Conservation (phyloP, 2,329 filamentous ascomycete species). For the Penicillium sp. region DNA sequence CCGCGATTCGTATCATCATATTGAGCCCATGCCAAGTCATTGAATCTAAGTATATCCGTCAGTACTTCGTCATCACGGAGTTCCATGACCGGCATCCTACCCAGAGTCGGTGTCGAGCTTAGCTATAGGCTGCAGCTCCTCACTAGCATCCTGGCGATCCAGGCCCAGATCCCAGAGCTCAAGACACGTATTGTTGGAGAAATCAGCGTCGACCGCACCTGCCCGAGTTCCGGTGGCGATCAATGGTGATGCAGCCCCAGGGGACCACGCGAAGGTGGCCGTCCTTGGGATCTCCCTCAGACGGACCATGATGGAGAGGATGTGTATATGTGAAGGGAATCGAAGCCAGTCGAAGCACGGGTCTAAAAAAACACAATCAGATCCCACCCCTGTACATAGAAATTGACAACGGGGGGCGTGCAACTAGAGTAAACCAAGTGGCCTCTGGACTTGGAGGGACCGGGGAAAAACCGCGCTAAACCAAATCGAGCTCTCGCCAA, state of each 20-base stretch:
- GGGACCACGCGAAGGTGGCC: slow-evolving; percentile 95
- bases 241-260: slow-evolving; percentile 69
- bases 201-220: slow-evolving; percentile 92
- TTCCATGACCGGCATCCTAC: slow-evolving; percentile 46
- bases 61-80: slow-evolving; percentile 13
- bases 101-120: slow-evolving; percentile 85
- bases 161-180: slow-evolving; percentile 93
- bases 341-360: slow-evolving; percentile 12
- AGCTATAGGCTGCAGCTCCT: slow-evolving; percentile 79
- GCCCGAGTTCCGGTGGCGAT: slow-evolving; percentile 91
- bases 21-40: slow-evolving; percentile 91
- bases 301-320: slow-evolving; percentile 69
- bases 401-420: slow-evolving; percentile 27
- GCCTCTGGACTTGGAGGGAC: slow-evolving; percentile 35
- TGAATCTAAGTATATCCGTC: slow-evolving; percentile 62
- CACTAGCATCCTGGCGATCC: slow-evolving; percentile 66
- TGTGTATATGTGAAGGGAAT: slow-evolving; percentile 21
- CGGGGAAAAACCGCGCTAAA: slow-evolving; percentile 29
- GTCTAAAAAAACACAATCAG: slow-evolving; percentile 18
- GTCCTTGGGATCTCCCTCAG: slow-evolving; percentile 94
- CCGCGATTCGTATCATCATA: slow-evolving; percentile 73
- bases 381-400: slow-evolving; percentile 29
- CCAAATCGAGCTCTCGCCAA: slow-evolving; percentile 32
- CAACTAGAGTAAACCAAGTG: slow-evolving; percentile 38
- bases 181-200: slow-evolving; percentile 93